A percentile compares a stretch with the other conserved stretches of the same genome.
phyloP scores from a whole-genome alignment of 208 protist species.

The Acanthamoeba castellanii region DNA sequence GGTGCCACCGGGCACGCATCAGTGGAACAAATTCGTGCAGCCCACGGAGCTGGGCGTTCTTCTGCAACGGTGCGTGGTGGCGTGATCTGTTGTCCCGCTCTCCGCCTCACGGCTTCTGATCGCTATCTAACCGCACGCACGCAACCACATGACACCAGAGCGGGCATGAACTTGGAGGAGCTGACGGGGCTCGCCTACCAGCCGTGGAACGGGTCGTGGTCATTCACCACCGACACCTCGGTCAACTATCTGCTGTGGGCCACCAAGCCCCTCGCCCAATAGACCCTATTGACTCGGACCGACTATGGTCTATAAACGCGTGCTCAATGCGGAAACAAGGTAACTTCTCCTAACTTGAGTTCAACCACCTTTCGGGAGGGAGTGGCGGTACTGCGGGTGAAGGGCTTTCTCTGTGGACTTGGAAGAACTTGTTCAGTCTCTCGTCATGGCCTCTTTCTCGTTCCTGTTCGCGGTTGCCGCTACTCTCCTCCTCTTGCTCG shows the following conservation, averaged over 20 bases:
- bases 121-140: neutral
- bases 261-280: neutral
- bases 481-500: too few species aligned
- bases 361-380: too few species aligned
- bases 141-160: neutral
- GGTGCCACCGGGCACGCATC: constrained; percentile 93
- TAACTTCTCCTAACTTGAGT: too few species aligned
- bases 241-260: constrained; percentile 60
- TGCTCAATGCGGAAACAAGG: too few species aligned
- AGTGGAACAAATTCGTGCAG: constrained; percentile 94
- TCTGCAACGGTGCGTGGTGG: neutral
- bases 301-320: too few species aligned
- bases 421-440: too few species aligned
- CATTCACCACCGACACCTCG: constrained; percentile 10
- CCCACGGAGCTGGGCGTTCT: constrained; percentile 88
- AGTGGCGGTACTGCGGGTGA: too few species aligned
- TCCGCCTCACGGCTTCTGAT: neutral
- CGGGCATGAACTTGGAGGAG: constrained; percentile 10
- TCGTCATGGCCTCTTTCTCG: too few species aligned
- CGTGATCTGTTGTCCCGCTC: neutral
- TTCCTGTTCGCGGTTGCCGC: too few species aligned
- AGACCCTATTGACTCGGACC: too few species aligned
- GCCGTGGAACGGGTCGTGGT: constrained; percentile 8
- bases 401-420: too few species aligned
- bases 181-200: constrained; percentile 50